These are phyloP conservation scores for Amylocystis lapponica DNA, from an alignment of 768 basidiomycete species.

Conservation along the genomic window DNA sequence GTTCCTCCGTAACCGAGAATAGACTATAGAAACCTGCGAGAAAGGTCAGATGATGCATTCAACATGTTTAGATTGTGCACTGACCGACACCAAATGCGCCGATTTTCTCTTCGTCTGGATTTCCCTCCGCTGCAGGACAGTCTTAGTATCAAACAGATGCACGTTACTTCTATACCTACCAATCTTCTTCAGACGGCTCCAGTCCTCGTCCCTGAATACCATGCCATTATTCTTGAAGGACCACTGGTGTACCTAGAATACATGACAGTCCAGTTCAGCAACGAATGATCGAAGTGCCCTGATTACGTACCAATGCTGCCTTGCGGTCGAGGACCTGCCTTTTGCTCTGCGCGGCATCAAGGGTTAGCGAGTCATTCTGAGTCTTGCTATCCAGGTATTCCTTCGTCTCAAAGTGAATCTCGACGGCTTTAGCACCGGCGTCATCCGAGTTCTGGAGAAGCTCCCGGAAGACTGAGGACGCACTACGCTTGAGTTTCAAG, in stretches of 20 bases:
- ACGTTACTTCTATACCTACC: slow-evolving; percentile 33
- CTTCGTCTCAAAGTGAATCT: slow-evolving; percentile 76
- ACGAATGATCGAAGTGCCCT: too few species aligned
- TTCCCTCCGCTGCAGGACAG: slow-evolving; percentile 68
- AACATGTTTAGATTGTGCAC: slow-evolving; percentile 9
- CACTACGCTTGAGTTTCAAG: too few species aligned
- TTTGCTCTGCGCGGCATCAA: too few species aligned
- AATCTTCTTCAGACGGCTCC: slow-evolving; percentile 87
- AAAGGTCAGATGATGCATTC: background rate
- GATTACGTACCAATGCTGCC: slow-evolving; percentile 49
- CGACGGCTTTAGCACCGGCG: slow-evolving; percentile 67
- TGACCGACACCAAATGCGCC: slow-evolving; percentile 89
- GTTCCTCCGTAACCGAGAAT: slow-evolving; percentile 80
- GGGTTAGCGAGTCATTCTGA: slow-evolving; percentile 2
- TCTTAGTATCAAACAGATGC: background rate
- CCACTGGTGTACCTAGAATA: slow-evolving; percentile 67
- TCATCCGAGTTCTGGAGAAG: slow-evolving; percentile 96
- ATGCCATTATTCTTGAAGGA: slow-evolving; percentile 86
- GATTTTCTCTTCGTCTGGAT: slow-evolving; percentile 92
- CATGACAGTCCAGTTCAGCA: background rate
- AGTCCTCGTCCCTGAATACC: slow-evolving; percentile 78
- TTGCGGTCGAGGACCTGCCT: slow-evolving; percentile 52
- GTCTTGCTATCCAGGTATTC: slow-evolving; percentile 33
- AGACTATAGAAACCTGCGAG: slow-evolving; percentile 65
- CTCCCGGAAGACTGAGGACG: slow-evolving; percentile 65